Base-by-base conservation (phyloP, 257 asterid genomes). In the Solanum verrucosum region DNA sequence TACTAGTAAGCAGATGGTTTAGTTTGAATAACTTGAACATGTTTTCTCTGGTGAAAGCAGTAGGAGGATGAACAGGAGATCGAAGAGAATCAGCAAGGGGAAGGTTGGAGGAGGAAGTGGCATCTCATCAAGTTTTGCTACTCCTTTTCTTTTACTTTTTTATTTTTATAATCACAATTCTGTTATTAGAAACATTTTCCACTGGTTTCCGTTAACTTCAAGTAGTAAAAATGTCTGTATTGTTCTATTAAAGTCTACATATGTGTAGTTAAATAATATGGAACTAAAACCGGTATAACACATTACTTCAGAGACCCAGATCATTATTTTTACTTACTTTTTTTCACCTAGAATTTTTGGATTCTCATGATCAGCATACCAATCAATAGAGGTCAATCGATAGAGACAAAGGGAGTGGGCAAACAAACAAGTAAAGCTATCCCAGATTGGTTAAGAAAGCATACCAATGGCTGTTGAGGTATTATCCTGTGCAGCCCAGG, bases 401-500 rank as follows among this genome's bases (percentile, higher is more conserved):
- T 81, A 81, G 85, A 81, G 68, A 81, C 70, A 49, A 18, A 52
- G 85, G 40, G 70, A 29, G 29, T 46, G 68, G 8, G 40, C 85
- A 49, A 49, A 81, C 29, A 81, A 81, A 49, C 29, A 60, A 31
- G 83, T 46, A 63, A 83, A 84, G 86, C 68, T 29, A 81, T 49
- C 33, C 85, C 85, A 81, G 42, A 81, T 31, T 16, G 67, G n/a
- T 29, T 70, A 82, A 29, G 85, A 87, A 84, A 83, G 75, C 92
- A 52, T 96, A 97, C 99, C 99, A 78, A 97, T 92, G 87, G 99
- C 96, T 84, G 99, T 97, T 81, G 99, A 97, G 90, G 99, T 97
- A 89, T 96, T 96, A 90, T 97, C 99, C 93, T 96, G 98, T 49
- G 99, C 98, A 89, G 99, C 99, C 98, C 98, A 96, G 52, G 99